These are phyloP conservation scores for Monosporozyma aquatica DNA, from an alignment of 805 yeast species.

Conservation along the genomic window DNA sequence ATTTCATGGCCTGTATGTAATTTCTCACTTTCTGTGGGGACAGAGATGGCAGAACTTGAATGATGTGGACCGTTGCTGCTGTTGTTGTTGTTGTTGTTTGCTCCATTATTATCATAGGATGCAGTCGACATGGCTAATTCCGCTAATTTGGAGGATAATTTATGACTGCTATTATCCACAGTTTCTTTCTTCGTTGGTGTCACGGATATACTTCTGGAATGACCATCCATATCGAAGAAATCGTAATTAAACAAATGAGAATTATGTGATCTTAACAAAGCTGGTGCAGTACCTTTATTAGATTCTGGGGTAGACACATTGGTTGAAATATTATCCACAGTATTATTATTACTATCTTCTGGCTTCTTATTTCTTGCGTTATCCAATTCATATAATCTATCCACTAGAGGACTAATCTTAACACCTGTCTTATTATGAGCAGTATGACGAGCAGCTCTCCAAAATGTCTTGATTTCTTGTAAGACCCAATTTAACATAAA, in stretches of 20 bases:
- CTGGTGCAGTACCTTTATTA: conserved; percentile 2
- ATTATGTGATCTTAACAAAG: background rate
- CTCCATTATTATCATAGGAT: too few species aligned
- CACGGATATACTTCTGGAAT: conserved; percentile 21
- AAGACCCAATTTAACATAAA: conserved; percentile 65
- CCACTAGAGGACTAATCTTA: conserved; percentile 24
- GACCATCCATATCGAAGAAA: conserved; percentile 22
- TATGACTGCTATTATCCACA: conserved; percentile 6
- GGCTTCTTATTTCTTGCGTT: conserved; percentile 22
- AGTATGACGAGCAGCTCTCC: conserved; percentile 22
- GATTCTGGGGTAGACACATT: conserved; percentile 14
- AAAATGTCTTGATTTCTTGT: conserved; percentile 44
- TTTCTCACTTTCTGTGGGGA: conserved; percentile 23
- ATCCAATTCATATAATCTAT: conserved; percentile 31
- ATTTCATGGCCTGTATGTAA: conserved; percentile 25
- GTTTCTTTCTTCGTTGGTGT: conserved; percentile 11
- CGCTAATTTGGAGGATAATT: conserved; percentile 14
- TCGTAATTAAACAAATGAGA: conserved; percentile 8
- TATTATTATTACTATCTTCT: conserved; percentile 3
- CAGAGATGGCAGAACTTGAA: conserved; percentile 17
- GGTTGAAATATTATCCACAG: conserved; percentile 2
- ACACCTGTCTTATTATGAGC: conserved; percentile 13
- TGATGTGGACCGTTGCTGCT: conserved; percentile 6
- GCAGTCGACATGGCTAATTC: conserved; percentile 9
- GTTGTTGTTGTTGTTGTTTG: background rate